Conservation (phyloP, 495 filamentous ascomycete species). For the Penicillium desertorum region DNA sequence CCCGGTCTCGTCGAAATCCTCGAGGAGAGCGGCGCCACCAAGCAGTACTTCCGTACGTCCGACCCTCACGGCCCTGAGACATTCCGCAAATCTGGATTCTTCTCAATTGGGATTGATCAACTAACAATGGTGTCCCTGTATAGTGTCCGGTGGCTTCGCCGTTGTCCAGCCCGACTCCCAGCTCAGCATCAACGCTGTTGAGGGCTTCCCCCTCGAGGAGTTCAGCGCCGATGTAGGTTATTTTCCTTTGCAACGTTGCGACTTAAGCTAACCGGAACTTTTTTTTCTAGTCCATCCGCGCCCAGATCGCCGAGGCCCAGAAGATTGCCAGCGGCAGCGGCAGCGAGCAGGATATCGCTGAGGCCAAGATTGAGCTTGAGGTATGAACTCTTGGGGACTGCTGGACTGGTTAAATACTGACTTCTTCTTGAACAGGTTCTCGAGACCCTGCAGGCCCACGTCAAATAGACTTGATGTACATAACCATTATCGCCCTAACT, state of each 20-base stretch:
- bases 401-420: constrained; percentile 16
- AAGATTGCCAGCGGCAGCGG: constrained; percentile 89
- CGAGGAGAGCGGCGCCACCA: constrained; percentile 88
- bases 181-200: constrained; percentile 96
- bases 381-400: constrained; percentile 47
- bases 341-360: constrained; percentile 95
- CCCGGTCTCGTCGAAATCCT: constrained; percentile 93
- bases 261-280: constrained; percentile 15
- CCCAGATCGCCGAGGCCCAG: constrained; percentile 83
- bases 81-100: constrained; percentile 4
- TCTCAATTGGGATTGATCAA: constrained; percentile 5
- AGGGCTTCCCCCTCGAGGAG: constrained; percentile 90
- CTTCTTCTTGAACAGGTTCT: constrained; percentile 52
- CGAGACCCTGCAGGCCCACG: constrained; percentile 70
- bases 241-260: constrained; percentile 4
- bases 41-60: constrained; percentile 96
- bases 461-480: constrained; percentile 65
- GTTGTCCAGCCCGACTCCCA: constrained; percentile 92
- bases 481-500: constrained; percentile 38
- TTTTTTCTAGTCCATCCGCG: constrained; percentile 35
- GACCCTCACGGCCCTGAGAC: constrained; percentile 18
- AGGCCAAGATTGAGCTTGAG: constrained; percentile 98
- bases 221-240: constrained; percentile 78
- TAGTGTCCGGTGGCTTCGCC: constrained; percentile 96
- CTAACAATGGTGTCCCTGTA: constrained; percentile 25